A percentile compares a stretch with the other conserved stretches of the same genome.
These are phyloP conservation scores for Aspergillus phoenicis DNA, from an alignment of 2,329 filamentous ascomycete genomes.

Conservation along the genomic window DNA sequence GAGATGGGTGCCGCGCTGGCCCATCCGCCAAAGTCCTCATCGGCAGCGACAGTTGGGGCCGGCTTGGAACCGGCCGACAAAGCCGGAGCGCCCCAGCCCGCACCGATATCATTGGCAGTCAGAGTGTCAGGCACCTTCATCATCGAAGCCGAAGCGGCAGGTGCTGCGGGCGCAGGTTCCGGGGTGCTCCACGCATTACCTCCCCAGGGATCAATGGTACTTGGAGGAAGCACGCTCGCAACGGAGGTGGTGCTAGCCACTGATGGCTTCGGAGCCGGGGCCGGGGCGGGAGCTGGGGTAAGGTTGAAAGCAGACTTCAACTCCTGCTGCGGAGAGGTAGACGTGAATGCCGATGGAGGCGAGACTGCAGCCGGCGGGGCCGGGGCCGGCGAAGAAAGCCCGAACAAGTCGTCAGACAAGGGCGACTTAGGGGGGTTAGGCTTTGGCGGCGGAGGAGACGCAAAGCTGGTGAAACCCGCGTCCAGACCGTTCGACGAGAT, in stretches of 20 bases:
- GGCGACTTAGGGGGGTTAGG: conserved; percentile 49
- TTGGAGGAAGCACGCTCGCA: conserved; percentile 38
- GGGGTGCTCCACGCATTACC: conserved; percentile 78
- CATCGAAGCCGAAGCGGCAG: conserved; percentile 37
- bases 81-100: conserved; percentile 62
- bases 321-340: conserved; percentile 41
- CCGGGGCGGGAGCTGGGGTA: conserved; percentile 43
- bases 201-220: conserved; percentile 76
- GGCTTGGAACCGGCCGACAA: conserved; percentile 24
- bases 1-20: conserved; percentile 68
- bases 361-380: conserved; percentile 46
- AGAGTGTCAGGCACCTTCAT: conserved; percentile 51
- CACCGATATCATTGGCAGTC: conserved; percentile 64
- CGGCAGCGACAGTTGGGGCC: conserved; percentile 72
- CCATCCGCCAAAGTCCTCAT: conserved; percentile 97
- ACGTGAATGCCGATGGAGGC: conserved; percentile 38
- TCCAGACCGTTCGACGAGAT: conserved; percentile 62
- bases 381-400: conserved; percentile 61
- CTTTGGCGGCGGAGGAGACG: conserved; percentile 48
- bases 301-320: conserved; percentile 80
- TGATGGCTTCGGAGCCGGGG: conserved; percentile 45
- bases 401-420: conserved; percentile 78
- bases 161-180: conserved; percentile 56
- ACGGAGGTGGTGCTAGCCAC: conserved; percentile 49
- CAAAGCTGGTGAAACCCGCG: conserved; percentile 67